phyloP scores from a whole-genome alignment of 805 yeast species.

The Schwanniomyces polymorphus region DNA sequence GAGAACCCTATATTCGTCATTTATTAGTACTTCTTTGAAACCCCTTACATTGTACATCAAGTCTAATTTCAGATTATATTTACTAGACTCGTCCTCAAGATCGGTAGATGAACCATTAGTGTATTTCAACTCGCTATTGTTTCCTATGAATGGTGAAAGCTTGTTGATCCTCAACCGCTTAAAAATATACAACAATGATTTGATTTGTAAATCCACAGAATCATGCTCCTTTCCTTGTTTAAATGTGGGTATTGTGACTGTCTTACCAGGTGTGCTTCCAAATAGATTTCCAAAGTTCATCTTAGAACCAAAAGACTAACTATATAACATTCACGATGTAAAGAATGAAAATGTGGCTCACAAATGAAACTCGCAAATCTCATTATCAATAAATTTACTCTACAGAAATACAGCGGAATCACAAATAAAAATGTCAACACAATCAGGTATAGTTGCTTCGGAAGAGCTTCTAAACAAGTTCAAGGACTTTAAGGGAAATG shows the following conservation, averaged over 20 bases:
- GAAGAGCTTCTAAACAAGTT: constrained; percentile 27
- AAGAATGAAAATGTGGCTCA: background rate
- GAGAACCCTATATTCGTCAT: constrained; percentile 64
- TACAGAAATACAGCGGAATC: background rate
- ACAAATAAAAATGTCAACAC: constrained; percentile 33
- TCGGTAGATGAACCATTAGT: constrained; percentile 4
- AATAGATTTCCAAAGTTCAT: constrained; percentile 5
- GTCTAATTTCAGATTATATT: constrained; percentile 45
- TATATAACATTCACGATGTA: background rate
- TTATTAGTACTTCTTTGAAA: constrained; percentile 42
- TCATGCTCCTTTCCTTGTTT: constrained; percentile 32
- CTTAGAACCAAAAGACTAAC: background rate
- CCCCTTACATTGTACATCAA: constrained; percentile 48
- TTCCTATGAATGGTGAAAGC: constrained; percentile 41
- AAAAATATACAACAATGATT: constrained; percentile 58
- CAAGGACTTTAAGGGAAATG: constrained; percentile 17
- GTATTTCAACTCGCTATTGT: constrained; percentile 15
- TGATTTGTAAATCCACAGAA: constrained; percentile 61
- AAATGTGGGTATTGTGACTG: constrained; percentile 10
- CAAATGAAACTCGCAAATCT: background rate
- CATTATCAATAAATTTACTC: background rate
- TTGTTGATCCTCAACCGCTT: constrained; percentile 47
- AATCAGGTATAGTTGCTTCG: constrained; percentile 42
- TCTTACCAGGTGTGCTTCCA: constrained; percentile 1
- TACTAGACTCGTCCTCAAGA: background rate